Evolutionary conservation across 108 stramenopile genomes (phyloP), one percentile per base, ranked within the genome.

Genomic region (Skeletonema costatum): DNA sequence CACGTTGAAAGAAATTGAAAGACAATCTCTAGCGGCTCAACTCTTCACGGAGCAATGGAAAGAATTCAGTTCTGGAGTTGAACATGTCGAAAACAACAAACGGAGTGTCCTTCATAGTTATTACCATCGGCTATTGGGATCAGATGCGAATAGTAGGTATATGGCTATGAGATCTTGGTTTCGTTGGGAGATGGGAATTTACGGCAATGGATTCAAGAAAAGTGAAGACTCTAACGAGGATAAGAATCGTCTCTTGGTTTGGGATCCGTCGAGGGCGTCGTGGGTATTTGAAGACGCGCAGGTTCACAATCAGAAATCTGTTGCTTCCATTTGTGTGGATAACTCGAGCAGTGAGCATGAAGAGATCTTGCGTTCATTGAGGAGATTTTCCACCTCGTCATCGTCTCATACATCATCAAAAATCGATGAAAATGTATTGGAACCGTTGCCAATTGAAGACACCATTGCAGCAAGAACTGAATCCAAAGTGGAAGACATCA

Each of bases 141-240:
- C 53, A 5, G 86, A 89, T 64, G 66, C 67, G 33, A 48, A 68
- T 10, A 50, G 61, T 5, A 85, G 90, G 29, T 51, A 66, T 39
- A 30, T 32, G 11, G 87, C 89, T 30, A 86, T 85, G 9, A 53
- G 66, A 60, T 73, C 84, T n/a, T 93, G 92, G 92, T 72, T 82
- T 60, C 65, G 59, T 38, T 93, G 87, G 86, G 92, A 93, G 83
- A 83, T 83, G 74, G 64, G 70, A 9, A 80, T 88, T 48, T 81
- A 77, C 58, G 71, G 80, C 3, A 60, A 42, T 12, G 75, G 75
- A 17, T 63, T 76, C 58, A 74, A 10, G 29, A 44, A 68, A 17
- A 19, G 42, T 14, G 63, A 60, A 60, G 17, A 12, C 32, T 36
- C 46, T 16, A 44, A 75, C 1, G 33, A 68, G 10, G 21, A 42